Evolutionary conservation across 495 filamentous ascomycete species (phyloP).

Genomic region (Neurospora sp.): DNA sequence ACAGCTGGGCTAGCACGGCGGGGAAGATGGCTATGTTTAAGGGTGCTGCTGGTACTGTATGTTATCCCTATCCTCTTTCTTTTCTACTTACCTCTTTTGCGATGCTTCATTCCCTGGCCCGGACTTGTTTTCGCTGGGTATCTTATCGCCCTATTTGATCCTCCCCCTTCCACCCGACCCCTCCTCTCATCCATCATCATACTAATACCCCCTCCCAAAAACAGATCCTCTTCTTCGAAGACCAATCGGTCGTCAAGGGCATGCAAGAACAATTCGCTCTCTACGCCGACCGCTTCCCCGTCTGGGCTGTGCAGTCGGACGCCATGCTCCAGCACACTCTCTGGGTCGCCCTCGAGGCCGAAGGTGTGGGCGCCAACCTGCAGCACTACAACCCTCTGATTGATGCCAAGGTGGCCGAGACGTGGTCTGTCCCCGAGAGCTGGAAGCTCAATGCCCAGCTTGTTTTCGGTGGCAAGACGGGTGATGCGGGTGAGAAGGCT

Average conservation of each 20-base stretch:
- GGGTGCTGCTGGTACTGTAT: conserved; percentile 48
- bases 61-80: conserved; percentile 8
- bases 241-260: conserved; percentile 37
- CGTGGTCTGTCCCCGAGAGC: conserved; percentile 47
- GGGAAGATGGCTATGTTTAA: conserved; percentile 40
- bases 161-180: not conserved
- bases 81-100: not conserved
- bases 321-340: conserved; percentile 59
- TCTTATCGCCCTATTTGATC: not conserved
- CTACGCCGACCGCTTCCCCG: conserved; percentile 51
- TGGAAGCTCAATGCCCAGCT: conserved; percentile 55
- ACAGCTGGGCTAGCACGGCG: conserved; percentile 39
- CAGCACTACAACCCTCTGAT: conserved; percentile 68
- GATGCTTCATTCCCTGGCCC: not conserved
- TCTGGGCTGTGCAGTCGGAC: conserved; percentile 49
- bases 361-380: conserved; percentile 62
- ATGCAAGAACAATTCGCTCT: conserved; percentile 44
- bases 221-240: conserved; percentile 57
- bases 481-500: conserved; percentile 42
- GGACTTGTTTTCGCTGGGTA: no score
- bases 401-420: conserved; percentile 43
- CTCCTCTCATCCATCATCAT: not conserved
- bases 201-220: not conserved
- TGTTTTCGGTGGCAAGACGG: conserved; percentile 49
- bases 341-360: conserved; percentile 58